Base-by-base conservation (phyloP, 192 early-diverging fungal species). In the Coemansia sp. region DNA sequence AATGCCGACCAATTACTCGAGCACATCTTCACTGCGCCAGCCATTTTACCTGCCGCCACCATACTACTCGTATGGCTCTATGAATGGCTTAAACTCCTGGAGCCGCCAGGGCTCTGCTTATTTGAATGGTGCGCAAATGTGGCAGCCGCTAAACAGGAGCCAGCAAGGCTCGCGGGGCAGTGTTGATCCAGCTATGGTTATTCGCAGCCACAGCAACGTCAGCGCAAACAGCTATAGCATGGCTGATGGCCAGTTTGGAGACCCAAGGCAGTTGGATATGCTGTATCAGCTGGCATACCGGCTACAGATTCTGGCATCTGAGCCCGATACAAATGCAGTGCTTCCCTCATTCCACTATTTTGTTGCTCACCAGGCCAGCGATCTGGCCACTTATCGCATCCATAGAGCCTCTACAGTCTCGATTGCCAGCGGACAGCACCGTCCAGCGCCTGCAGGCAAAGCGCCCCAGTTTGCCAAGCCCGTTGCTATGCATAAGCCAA, bases 291-390 rank as follows among this genome's bases (percentile, higher is more conserved):
- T 77, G 12, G 34, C 53, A 9, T 77, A 77, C 12, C 74, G 74
- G 10, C 45, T 77, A 43, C 57, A 58, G 15, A 77, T 77, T 3
- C 46, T 77, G 30, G 74, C 74, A 10, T 51, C 58, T 6, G 74
- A 77, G 42, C 51, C 67, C 17, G 67, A 70, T 14, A 28, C 51
- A 6, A 52, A 34, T 18, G 43, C 51, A 0, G 63, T 77, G 12
- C 49, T 56, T 7, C 67, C 74, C 1, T 70, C 74, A 20, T 70
- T 70, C 44, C 67, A 77, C 31, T 66, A 69, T 37, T 70, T 70
- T 59, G 51, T 70, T 18, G 44, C 62, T 8, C 74, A 49, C 37
- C 67, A 61, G 20, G 60, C 32, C 3, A 60, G 60, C 11, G 53
- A 58, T 20, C 48, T 63, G 10, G 46, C 40, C 4, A 55, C 66